Conservation (phyloP, 2,329 filamentous ascomycete species). For the Neofusicoccum ribis region DNA sequence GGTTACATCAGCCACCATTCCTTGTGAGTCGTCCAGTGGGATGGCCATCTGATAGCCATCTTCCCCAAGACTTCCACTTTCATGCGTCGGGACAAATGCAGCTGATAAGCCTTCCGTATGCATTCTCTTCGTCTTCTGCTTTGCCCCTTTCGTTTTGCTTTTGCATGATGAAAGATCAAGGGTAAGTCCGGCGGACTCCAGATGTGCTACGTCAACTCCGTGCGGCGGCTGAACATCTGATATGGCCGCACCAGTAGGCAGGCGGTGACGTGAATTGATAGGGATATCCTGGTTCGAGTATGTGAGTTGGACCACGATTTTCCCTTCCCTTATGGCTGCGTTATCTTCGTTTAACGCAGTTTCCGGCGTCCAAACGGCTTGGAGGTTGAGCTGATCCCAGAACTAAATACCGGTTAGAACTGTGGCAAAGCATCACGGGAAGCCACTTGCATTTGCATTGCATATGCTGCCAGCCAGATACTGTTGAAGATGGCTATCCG, state of each 20-base stretch:
- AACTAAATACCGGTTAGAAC: slow-evolving; percentile 27
- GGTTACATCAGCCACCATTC: slow-evolving; percentile 3
- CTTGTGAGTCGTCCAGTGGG: not conserved
- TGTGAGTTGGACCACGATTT: slow-evolving; percentile 28
- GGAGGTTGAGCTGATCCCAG: slow-evolving; percentile 37
- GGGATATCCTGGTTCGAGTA: slow-evolving; percentile 21
- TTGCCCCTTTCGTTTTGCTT: not conserved
- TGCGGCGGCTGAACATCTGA: slow-evolving; percentile 34
- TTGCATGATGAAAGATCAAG: slow-evolving; percentile 23
- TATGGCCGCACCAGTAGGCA: slow-evolving; percentile 27
- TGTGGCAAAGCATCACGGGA: not conserved
- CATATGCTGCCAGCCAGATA: slow-evolving; percentile 29
- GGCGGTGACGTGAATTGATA: slow-evolving; percentile 25
- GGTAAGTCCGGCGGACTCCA: slow-evolving; percentile 33
- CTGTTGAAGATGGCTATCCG: slow-evolving; percentile 25
- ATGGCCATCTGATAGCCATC: not conserved
- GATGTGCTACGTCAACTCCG: slow-evolving; percentile 25
- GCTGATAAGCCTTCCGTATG: not conserved
- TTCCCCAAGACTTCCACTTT: not conserved
- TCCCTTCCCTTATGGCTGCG: not conserved
- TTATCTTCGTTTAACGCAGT: not conserved
- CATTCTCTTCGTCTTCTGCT: not conserved
- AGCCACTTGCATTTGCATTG: slow-evolving; percentile 24
- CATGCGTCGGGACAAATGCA: not conserved
- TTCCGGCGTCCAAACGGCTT: slow-evolving; percentile 24